These are phyloP conservation scores for Chrysanthemum lavandulifolium DNA, from an alignment of 129 eudicot genomes.

Conservation along the genomic window DNA sequence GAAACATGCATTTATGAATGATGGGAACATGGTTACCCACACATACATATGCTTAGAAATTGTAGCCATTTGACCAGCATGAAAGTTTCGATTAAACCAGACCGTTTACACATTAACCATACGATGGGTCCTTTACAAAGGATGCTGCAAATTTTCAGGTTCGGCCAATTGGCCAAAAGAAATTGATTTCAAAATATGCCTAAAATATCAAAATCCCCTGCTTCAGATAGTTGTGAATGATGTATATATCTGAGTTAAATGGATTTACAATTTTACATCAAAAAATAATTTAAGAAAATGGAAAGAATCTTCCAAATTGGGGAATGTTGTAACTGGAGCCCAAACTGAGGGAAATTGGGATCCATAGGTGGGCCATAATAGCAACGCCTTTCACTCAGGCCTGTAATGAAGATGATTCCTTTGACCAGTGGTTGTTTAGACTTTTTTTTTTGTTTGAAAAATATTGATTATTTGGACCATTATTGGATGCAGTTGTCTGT, in stretches of 20 bases:
- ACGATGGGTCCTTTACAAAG: not conserved
- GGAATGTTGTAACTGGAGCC: not conserved
- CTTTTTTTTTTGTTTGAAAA: not conserved
- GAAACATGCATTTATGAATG: too few species aligned
- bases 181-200: not conserved
- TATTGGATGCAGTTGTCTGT: conserved; percentile 70
- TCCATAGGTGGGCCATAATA: conserved; percentile 4
- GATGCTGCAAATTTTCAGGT: not conserved
- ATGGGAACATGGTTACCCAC: not conserved
- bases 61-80: too few species aligned
- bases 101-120: not conserved
- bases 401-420: conserved; percentile 2
- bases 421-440: too few species aligned
- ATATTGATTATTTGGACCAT: conserved; percentile 7
- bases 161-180: conserved; percentile 18
- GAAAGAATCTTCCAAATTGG: not conserved
- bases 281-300: not conserved
- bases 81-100: too few species aligned
- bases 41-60: too few species aligned
- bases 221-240: not conserved
- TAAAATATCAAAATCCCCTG: not conserved
- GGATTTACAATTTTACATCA: not conserved
- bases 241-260: not conserved
- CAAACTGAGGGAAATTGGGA: not conserved
- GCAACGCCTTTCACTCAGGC: not conserved